These are phyloP conservation scores for Fusarium sp. DNA, from an alignment of 2,329 filamentous ascomycete genomes.

Conservation along the genomic window DNA sequence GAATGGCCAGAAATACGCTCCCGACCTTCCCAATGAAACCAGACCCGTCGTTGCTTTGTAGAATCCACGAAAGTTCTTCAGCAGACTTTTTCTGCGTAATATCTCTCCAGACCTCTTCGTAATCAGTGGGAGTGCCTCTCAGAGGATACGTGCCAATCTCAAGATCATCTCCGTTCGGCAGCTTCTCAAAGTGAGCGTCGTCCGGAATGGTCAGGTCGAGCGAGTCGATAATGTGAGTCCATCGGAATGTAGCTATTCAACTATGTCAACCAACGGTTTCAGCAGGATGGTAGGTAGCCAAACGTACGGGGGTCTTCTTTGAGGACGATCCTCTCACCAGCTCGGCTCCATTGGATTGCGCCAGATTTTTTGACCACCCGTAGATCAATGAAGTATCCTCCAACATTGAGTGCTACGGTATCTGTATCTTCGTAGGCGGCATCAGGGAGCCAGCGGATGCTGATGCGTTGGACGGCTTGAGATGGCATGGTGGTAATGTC, in stretches of 20 bases:
- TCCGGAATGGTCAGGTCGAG: constrained; percentile 30
- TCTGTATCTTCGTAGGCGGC: constrained; percentile 39
- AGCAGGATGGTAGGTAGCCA: not conserved
- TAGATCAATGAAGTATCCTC: constrained; percentile 41
- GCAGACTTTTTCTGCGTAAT: constrained; percentile 21
- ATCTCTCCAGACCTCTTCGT: constrained; percentile 42
- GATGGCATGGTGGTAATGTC: constrained; percentile 7
- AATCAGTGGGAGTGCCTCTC: constrained; percentile 25
- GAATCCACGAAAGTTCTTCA: constrained; percentile 33
- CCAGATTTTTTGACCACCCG: constrained; percentile 14
- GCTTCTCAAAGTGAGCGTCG: constrained; percentile 36
- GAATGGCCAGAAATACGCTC: constrained; percentile 30
- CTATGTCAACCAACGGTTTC: not conserved
- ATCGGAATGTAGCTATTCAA: constrained; percentile 36
- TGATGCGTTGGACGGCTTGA: constrained; percentile 41
- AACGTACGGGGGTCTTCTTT: constrained; percentile 31
- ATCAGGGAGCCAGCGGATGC: constrained; percentile 42
- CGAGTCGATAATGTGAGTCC: constrained; percentile 44
- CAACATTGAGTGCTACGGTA: constrained; percentile 43
- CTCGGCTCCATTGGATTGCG: constrained; percentile 40
- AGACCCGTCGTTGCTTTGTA: constrained; percentile 32
- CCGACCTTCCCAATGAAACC: constrained; percentile 37
- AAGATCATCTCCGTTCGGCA: constrained; percentile 40
- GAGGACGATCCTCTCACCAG: constrained; percentile 33
- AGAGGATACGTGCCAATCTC: constrained; percentile 35